Conservation (phyloP, 768 basidiomycete species). For the Collybia mongolica region DNA sequence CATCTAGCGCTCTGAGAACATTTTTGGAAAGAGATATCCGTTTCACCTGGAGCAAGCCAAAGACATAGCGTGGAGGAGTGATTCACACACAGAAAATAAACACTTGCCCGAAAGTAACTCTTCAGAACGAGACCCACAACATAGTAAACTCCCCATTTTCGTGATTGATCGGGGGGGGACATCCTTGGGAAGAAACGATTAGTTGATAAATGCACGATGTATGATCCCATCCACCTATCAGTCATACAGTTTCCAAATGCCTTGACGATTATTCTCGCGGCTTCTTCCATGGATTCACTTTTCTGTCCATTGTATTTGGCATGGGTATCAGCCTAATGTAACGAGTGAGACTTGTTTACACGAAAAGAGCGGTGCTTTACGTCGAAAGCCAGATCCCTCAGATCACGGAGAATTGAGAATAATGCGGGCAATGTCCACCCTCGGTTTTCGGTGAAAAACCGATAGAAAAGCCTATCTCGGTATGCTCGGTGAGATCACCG, state of each 20-base stretch:
- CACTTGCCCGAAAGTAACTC: constrained; percentile 86
- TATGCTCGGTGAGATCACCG: background rate
- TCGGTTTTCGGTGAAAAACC: constrained; percentile 76
- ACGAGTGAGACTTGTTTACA: background rate
- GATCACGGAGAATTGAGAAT: constrained; percentile 77
- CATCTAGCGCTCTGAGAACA: constrained; percentile 84
- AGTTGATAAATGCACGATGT: background rate
- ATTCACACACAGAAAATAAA: background rate
- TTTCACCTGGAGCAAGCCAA: constrained; percentile 58
- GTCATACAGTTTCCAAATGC: constrained; percentile 89
- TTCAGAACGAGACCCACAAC: constrained; percentile 90
- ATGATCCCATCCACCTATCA: constrained; percentile 43
- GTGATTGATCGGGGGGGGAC: constrained; percentile 68
- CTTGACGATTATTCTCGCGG: constrained; percentile 83
- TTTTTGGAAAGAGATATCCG: constrained; percentile 91
- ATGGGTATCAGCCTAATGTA: constrained; percentile 56
- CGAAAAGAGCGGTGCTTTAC: constrained; percentile 35
- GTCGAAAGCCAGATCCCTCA: constrained; percentile 84
- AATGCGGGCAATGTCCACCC: constrained; percentile 87
- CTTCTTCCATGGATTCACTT: constrained; percentile 79
- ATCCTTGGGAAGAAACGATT: constrained; percentile 35
- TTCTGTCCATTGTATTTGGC: constrained; percentile 55
- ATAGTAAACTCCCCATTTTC: constrained; percentile 93
- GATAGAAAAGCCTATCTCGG: constrained; percentile 60
- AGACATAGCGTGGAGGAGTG: constrained; percentile 1